phyloP scores from a whole-genome alignment of 2,329 filamentous ascomycete genomes.

The Hymenoscyphus fructigenus region DNA sequence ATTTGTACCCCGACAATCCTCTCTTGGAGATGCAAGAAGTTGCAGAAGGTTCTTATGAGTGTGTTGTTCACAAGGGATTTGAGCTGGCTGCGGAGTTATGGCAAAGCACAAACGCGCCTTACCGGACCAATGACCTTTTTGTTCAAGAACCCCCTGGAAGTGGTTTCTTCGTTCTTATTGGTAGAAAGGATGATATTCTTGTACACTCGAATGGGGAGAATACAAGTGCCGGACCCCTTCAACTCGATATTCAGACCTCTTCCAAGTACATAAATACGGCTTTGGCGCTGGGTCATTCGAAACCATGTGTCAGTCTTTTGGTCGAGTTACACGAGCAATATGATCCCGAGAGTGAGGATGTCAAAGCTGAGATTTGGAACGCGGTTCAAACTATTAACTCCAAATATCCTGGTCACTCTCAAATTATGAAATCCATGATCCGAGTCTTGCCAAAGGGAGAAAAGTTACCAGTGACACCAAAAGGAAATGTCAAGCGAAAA shows the following conservation, averaged over 20 bases:
- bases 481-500: conserved; percentile 37
- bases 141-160: conserved; percentile 34
- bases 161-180: conserved; percentile 34
- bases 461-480: conserved; percentile 35
- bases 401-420: conserved; percentile 28
- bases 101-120: conserved; percentile 31
- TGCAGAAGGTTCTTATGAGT: conserved; percentile 34
- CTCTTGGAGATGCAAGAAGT: conserved; percentile 34
- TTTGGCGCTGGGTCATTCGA: conserved; percentile 31
- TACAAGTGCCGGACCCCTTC: conserved; percentile 32
- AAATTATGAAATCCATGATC: conserved; percentile 32
- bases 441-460: conserved; percentile 27
- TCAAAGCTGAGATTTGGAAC: conserved; percentile 22
- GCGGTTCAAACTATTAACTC: conserved; percentile 27
- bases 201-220: conserved; percentile 38
- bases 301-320: conserved; percentile 30
- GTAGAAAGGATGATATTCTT: conserved; percentile 37
- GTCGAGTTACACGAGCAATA: conserved; percentile 30
- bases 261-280: conserved; percentile 29
- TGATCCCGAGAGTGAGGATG: conserved; percentile 17
- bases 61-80: conserved; percentile 36
- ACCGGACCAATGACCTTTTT: conserved; percentile 36
- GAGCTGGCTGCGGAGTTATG: conserved; percentile 37
- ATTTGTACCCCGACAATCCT: conserved; percentile 32
- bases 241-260: conserved; percentile 33